Evolutionary conservation across 371 early-diverging fungal species (phyloP), one percentile per base, ranked within the genome.

Genomic region (Apophysomyces variabilis): DNA sequence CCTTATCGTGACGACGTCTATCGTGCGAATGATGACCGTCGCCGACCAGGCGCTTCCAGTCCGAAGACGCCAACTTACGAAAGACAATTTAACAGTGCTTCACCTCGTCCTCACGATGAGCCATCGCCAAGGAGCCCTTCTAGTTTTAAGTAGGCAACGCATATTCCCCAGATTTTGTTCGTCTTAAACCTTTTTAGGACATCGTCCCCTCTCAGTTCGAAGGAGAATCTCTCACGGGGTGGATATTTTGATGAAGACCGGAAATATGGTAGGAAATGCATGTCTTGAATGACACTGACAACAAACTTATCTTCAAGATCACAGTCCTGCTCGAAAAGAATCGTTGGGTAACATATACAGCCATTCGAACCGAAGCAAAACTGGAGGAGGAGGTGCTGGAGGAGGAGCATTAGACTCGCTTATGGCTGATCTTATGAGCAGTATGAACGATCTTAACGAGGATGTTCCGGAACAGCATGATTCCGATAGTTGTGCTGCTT

Each of bases 341-440:
- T 50, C 54, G 21, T 9, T 21, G n/a, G 54, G 54, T 8, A 50
- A 50, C 11, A 50, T 50, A 50, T 50, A 50, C 11, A 50, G 21
- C 11, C 54, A 50, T 18, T 50, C 54, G 21, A 50, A 50, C 54
- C 4, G 54, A 50, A 50, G 54, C 11, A 50, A 50, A 50, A 16
- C 54, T 16, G 54, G 46, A 9, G 61, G 43, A 39, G 43, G 14
- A 39, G 56, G 61, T 14, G 58, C 50, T n/a, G 59, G 72, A 4
- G 61, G 66, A 45, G 75, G 75, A 5, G 81, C 77, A 37, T 69
- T 85, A 38, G 87, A 87, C 66, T 80, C 79, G 13, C 62, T 87
- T 44, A 87, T 87, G 87, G 81, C 83, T 7, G 83, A 85, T 69
- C 64, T 87, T 46, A 85, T 87, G 77, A 80, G 76, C 66, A 82